Percentiles rank a stretch among this genome's conserved stretches.
phyloP scores from a whole-genome alignment of 2,329 filamentous ascomycete species.

The Colletotrichum sp. region DNA sequence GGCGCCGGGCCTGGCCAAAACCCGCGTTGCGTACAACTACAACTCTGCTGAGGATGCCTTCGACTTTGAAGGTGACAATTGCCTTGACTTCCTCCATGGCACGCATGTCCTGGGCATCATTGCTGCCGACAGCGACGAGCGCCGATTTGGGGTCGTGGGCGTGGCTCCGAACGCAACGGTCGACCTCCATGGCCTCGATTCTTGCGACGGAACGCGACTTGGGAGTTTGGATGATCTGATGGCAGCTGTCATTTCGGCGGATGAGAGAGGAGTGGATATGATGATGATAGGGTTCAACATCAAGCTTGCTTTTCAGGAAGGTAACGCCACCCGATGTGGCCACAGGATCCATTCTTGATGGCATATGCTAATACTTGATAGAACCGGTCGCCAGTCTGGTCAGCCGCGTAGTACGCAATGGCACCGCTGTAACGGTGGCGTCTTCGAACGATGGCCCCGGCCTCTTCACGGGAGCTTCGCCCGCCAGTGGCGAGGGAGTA shows the following conservation, averaged over 20 bases:
- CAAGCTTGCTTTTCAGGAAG: not conserved
- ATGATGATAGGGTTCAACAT: not conserved
- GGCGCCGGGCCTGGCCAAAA: not conserved
- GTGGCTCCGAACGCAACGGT: not conserved
- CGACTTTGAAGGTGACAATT: not conserved
- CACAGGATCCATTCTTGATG: not conserved
- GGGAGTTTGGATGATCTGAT: not conserved
- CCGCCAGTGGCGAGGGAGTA: not conserved
- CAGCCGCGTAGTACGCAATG: not conserved
- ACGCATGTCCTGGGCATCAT: slow-evolving; percentile 52
- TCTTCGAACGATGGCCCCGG: not conserved
- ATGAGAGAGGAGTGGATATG: not conserved
- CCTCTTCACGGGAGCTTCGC: not conserved
- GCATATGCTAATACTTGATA: not conserved
- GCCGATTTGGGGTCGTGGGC: not conserved
- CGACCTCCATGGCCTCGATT: not conserved
- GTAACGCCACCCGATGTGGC: not conserved
- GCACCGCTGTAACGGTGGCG: not conserved
- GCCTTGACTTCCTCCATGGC: slow-evolving; percentile 38
- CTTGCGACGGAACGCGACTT: not conserved
- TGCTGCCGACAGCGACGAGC: slow-evolving; percentile 29
- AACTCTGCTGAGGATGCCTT: not conserved
- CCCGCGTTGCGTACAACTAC: not conserved
- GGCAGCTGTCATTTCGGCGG: not conserved
- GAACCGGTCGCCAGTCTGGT: not conserved